Evolutionary conservation across 768 basidiomycete species (phyloP).

Genomic region (Hydnomerulius pinastri): DNA sequence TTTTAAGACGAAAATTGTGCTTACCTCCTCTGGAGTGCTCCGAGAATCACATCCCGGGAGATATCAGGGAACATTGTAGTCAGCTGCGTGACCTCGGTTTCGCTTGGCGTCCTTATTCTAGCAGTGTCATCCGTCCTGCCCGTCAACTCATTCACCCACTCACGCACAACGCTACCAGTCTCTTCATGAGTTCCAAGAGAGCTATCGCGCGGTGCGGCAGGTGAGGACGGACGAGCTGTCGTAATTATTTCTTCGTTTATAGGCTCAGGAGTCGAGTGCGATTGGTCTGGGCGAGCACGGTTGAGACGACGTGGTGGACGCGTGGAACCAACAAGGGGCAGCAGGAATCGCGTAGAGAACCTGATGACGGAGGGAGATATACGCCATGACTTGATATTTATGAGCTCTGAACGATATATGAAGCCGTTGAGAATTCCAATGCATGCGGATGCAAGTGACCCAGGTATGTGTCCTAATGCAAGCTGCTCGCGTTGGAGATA

Average conservation of each 20-base stretch:
- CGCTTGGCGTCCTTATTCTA: constrained; percentile 69
- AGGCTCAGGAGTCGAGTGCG: constrained; percentile 16
- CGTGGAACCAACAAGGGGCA: constrained; percentile 68
- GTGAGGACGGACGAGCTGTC: constrained; percentile 48
- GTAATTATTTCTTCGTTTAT: constrained; percentile 64
- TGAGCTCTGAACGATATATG: constrained; percentile 81
- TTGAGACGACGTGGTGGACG: constrained; percentile 66
- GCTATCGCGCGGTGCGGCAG: constrained; percentile 23
- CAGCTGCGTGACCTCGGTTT: constrained; percentile 74
- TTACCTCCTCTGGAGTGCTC: constrained; percentile 82
- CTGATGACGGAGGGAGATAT: constrained; percentile 59
- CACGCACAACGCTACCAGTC: constrained; percentile 56
- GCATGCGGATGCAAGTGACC: constrained; percentile 59
- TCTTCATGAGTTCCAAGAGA: constrained; percentile 25
- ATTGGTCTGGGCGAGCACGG: constrained; percentile 69
- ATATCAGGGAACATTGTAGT: constrained; percentile 84
- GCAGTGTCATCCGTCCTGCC: constrained; percentile 58
- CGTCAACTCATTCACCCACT: constrained; percentile 81
- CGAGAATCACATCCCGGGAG: constrained; percentile 69
- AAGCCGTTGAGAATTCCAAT: constrained; percentile 73
- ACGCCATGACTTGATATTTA: constrained; percentile 79
- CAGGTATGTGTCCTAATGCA: constrained; percentile 64
- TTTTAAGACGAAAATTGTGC: constrained; percentile 20
- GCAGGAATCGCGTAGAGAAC: constrained; percentile 57
- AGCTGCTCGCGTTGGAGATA: constrained; percentile 47